Evolutionary conservation across 2,329 filamentous ascomycete genomes (phyloP).

Genomic region (Colletotrichum endophyticum): DNA sequence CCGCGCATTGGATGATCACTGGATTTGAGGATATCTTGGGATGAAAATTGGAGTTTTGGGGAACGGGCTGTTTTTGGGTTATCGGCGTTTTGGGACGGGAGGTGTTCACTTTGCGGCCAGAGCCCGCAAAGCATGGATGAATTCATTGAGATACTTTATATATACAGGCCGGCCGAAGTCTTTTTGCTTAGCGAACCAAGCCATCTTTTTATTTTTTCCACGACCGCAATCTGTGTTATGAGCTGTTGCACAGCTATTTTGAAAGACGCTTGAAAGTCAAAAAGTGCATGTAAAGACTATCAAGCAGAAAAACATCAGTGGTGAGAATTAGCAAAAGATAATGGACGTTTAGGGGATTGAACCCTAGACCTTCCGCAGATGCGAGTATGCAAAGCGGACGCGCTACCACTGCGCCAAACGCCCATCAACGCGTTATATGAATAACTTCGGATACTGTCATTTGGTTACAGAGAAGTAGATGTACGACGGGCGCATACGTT

Average conservation of each 20-base stretch:
- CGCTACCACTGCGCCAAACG: conserved; percentile 25
- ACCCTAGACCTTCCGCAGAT: conserved; percentile 22
- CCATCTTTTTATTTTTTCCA: not conserved
- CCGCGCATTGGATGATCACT: conserved; percentile 36
- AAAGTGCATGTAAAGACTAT: not conserved
- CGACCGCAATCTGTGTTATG: not conserved
- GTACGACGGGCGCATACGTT: not conserved
- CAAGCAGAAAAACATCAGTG: not conserved
- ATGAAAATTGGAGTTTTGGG: not conserved
- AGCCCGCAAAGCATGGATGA: not conserved
- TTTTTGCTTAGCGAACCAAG: not conserved
- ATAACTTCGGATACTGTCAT: not conserved
- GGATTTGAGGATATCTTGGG: conserved; percentile 35
- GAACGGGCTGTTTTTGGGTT: not conserved
- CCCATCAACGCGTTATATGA: not conserved
- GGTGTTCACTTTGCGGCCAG: not conserved
- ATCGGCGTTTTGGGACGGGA: not conserved
- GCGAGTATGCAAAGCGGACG: conserved; percentile 23
- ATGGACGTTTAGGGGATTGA: conserved; percentile 25
- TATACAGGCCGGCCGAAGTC: not conserved
- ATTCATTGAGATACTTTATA: not conserved
- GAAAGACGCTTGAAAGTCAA: not conserved
- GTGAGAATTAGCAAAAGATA: not conserved
- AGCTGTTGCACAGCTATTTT: not conserved
- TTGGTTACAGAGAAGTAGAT: accelerated